Percentiles rank a stretch among this genome's conserved stretches.
Conservation (phyloP, 306 rosid genomes). For the Neltuma alba region DNA sequence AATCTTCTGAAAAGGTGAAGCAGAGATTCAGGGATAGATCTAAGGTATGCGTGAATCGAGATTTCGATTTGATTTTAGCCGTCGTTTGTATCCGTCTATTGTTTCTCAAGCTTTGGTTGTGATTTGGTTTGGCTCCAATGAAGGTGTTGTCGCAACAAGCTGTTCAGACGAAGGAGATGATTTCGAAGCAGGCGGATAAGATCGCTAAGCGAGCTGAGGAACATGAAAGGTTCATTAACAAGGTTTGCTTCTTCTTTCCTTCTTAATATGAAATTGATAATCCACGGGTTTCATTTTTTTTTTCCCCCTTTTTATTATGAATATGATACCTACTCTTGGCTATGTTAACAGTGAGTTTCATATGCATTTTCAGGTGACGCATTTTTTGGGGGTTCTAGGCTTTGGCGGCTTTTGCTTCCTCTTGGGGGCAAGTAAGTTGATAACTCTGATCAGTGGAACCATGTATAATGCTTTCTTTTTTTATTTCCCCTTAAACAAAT, state of each 20-base stretch:
- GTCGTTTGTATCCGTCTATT: constrained; percentile 3
- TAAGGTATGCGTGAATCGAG: constrained; percentile 46
- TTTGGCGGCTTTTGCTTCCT: constrained; percentile 93
- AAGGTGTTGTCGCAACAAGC: constrained; percentile 82
- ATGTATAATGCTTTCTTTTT: constrained; percentile 16
- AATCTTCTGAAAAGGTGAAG: constrained; percentile 52
- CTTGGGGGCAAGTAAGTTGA: constrained; percentile 87
- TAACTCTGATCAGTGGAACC: constrained; percentile 17
- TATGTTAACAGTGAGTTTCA: background rate
- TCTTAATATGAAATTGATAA: background rate
- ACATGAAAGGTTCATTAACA: constrained; percentile 80
- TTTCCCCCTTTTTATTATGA: no score
- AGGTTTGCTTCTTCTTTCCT: constrained; percentile 48
- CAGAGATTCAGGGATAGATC: constrained; percentile 71
- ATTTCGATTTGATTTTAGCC: constrained; percentile 27
- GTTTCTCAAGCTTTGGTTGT: constrained; percentile 38
- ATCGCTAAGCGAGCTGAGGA: constrained; percentile 90
- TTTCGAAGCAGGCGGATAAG: constrained; percentile 79
- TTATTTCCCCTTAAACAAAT: background rate
- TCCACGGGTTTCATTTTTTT: background rate
- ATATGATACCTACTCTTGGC: background rate
- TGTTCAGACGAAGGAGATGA: constrained; percentile 68
- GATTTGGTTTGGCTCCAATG: constrained; percentile 53
- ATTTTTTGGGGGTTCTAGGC: constrained; percentile 76
- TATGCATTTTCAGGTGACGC: constrained; percentile 58